Evolutionary conservation across 306 rosid species (phyloP).

Genomic region (Vigna unguiculata): DNA sequence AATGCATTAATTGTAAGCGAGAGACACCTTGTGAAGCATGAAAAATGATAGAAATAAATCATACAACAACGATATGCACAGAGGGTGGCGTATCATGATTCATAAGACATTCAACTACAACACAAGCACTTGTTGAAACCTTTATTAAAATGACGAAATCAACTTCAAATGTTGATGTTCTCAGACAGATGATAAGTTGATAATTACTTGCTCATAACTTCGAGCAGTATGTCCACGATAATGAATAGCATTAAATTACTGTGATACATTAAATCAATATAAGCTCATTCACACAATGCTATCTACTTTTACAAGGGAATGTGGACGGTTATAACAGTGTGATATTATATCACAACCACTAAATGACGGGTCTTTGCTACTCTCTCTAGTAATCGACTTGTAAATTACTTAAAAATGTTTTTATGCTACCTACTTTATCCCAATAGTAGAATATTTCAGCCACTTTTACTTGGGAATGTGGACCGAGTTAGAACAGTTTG

Average conservation of each 20-base stretch:
- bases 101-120: constrained; percentile 14
- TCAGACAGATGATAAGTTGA: neutral
- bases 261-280: constrained; percentile 3
- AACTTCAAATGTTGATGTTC: constrained; percentile 8
- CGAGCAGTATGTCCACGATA: neutral
- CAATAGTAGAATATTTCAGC: neutral
- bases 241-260: constrained; percentile 10
- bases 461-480: neutral
- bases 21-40: neutral
- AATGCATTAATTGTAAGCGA: constrained; percentile 30
- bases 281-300: constrained; percentile 14
- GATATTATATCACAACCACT: constrained; percentile 2
- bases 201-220: constrained; percentile 32
- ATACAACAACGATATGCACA: neutral
- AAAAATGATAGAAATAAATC: neutral
- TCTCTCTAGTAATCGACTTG: neutral
- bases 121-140: constrained; percentile 4
- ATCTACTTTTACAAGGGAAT: neutral
- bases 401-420: too few relatives aligned
- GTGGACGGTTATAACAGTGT: neutral
- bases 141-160: neutral
- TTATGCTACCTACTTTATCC: too few relatives aligned
- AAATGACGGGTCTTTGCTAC: neutral
- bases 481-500: too few relatives aligned
- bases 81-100: neutral